Evolutionary conservation across 2,329 filamentous ascomycete genomes (phyloP).

Genomic region (Hypocrella siamensis): DNA sequence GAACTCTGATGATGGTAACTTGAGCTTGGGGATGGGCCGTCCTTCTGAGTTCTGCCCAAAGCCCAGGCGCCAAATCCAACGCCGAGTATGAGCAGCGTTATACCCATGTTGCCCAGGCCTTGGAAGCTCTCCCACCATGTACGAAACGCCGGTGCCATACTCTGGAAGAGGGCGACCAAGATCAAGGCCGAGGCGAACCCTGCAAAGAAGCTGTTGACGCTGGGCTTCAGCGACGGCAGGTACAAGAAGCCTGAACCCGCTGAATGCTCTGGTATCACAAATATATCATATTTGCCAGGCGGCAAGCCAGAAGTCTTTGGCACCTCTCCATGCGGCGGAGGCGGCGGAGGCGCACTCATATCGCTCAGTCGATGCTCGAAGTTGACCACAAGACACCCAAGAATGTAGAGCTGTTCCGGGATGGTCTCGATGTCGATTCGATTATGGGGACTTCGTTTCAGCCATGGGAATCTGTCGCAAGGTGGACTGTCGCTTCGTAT

Average conservation of each 20-base stretch:
- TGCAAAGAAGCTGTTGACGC: conserved; percentile 80
- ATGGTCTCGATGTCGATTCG: too few species aligned
- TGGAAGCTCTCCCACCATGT: conserved; percentile 58
- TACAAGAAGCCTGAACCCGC: conserved; percentile 83
- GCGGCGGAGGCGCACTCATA: conserved; percentile 55
- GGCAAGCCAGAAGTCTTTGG: conserved; percentile 60
- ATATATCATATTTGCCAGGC: conserved; percentile 89
- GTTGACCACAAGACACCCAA: too few species aligned
- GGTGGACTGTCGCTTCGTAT: too few species aligned
- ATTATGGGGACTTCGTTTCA: too few species aligned
- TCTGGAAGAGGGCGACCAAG: conserved; percentile 55
- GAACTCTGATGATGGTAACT: conserved; percentile 7
- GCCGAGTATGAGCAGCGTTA: conserved; percentile 54
- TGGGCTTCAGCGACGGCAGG: conserved; percentile 74
- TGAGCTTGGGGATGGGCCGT: conserved; percentile 7
- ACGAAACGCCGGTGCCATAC: conserved; percentile 56
- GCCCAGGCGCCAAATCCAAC: conserved; percentile 71
- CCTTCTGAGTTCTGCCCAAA: conserved; percentile 21
- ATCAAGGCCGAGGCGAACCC: conserved; percentile 67
- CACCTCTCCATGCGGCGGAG: conserved; percentile 70
- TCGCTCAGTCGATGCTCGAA: background rate
- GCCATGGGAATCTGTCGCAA: too few species aligned
- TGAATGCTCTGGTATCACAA: conserved; percentile 86
- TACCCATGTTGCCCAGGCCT: conserved; percentile 56
- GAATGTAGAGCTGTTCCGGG: too few species aligned